Base-by-base conservation (phyloP, 225 moss, liverwort and hornwort species). In the Marchantia paleacea region DNA sequence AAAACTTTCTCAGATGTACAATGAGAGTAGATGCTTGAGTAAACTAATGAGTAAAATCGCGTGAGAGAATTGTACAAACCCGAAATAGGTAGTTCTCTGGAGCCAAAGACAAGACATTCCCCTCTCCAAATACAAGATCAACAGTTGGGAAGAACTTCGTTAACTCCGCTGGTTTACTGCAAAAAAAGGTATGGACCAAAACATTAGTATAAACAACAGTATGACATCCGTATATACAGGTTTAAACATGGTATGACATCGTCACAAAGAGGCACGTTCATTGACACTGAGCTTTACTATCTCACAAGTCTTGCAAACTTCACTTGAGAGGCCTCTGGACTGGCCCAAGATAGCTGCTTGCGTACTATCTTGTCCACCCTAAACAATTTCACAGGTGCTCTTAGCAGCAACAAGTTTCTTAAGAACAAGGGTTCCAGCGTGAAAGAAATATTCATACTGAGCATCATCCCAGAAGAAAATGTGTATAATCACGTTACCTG, bases 61-160 rank as follows among this genome's bases (percentile, higher is more conserved):
- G 19, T 22, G 25, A 28, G 18, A 24, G 55, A 75, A 31, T 72
- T 15, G 75, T 48, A 58, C 68, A 13, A 84, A 94, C 94, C 92
- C 90, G 90, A 79, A 96, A 96, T n/a, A 96, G 82, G 84, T 96
- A 96, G 72, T 96, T 96, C 82, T 96, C 96, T 54, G 96, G 96
- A 30, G 91, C 89, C 83, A 96, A 86, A 29, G 94, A 81, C 71
- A 96, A 82, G 67, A 84, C 86, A 73, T 78, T 75, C 55, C 85
- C 88, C 52, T 80, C 89, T 73, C 89, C 91, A 78, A 96, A 92
- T 19, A 92, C 89, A 60, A 96, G 86, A 28, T 94, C 92, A 60
- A 96, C 89, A 31, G 85, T 75, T 51, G 96, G 96, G 78, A 94
- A 96, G 85, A 89, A 89, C 52, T 96, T 86, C 28, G 78, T 61